Conservation (phyloP, 2,329 filamentous ascomycete genomes). For the Sclerotiophoma versabilis region DNA sequence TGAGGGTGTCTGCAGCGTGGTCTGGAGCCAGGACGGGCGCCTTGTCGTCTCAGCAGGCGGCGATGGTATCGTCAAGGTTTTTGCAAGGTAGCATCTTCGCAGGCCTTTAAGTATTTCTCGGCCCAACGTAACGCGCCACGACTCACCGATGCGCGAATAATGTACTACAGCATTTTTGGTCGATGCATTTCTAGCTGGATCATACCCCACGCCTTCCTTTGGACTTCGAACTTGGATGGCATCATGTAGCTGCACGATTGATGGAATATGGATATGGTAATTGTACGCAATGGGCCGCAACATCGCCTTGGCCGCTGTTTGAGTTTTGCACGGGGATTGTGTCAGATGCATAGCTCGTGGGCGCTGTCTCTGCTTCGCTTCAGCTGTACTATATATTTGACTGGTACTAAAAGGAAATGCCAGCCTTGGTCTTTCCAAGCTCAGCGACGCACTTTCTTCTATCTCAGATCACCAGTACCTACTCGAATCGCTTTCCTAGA, state of each 20-base stretch:
- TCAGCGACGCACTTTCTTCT: neutral
- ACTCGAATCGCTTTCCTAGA: neutral
- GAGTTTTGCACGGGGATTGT: neutral
- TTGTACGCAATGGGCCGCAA: constrained; percentile 8
- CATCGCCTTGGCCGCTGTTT: neutral
- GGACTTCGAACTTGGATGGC: constrained; percentile 5
- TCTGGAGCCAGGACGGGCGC: constrained; percentile 94
- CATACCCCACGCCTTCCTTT: constrained; percentile 18
- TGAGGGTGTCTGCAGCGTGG: constrained; percentile 91
- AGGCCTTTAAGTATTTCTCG: neutral
- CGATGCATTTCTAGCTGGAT: constrained; percentile 21
- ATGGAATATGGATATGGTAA: constrained; percentile 18
- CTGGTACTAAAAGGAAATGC: neutral
- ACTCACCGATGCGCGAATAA: neutral
- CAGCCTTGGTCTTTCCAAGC: neutral
- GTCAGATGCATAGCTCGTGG: constrained; percentile 7
- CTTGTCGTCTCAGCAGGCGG: constrained; percentile 95
- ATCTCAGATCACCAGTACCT: neutral
- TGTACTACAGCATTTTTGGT: constrained; percentile 6
- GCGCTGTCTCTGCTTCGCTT: constrained; percentile 5
- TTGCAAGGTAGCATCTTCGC: constrained; percentile 50
- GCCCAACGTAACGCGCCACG: neutral
- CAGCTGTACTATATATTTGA: constrained; percentile 15
- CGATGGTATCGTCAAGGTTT: constrained; percentile 96
- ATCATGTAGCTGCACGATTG: constrained; percentile 21